Base-by-base conservation (phyloP, 257 asterid species). In the Fraxinus cuspidata region DNA sequence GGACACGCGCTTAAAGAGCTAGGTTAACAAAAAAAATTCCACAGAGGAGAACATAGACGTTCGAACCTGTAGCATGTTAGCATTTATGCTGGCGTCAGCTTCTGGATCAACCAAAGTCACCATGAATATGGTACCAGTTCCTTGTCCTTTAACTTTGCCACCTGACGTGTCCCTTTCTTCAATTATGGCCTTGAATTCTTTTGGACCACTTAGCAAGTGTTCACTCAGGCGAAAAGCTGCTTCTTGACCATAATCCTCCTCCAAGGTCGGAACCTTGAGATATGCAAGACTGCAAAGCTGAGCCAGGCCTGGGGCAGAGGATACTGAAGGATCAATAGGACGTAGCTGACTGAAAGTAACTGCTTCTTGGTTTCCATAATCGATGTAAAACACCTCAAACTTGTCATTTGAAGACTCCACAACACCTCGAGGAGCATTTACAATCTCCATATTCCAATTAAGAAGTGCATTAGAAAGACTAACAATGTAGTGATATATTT, bases 81-180 rank as follows among this genome's bases (percentile, higher is more conserved):
- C 96, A 78, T 96, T 96, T 63, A 93, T 74, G 87, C 97, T 96
- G 75, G 58, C 75, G 40, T 92, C 96, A 56, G 87, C 71, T 73
- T 93, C 98, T 2, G 94, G n/a, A 31, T 89, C 96, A 1, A 87
- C 51, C 92, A 93, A 68, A 35, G 94, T 92, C 5, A 89, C 96
- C 94, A 90, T 51, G 32, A 89, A 85, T 73, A 96, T 38, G n/a
- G 92, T 84, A 15, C 99, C 98, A 10, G 98, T 92, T 77, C 99
- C 99, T 86, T 96, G 97, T 21, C 97, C 99, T 74, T 92, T 96
- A 19, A 87, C 97, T 86, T 96, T 93, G 35, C 98, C 99, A 5
- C 88, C 95, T 9, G 98, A 91, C 18, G 90, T 73, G 84, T 93
- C 97, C 74, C 82, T 90, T 12, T 96, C 99, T 85, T 96, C 98